These are phyloP conservation scores for Sanchytrium tribonematis DNA, from an alignment of 371 early-diverging fungal species.

Conservation along the genomic window DNA sequence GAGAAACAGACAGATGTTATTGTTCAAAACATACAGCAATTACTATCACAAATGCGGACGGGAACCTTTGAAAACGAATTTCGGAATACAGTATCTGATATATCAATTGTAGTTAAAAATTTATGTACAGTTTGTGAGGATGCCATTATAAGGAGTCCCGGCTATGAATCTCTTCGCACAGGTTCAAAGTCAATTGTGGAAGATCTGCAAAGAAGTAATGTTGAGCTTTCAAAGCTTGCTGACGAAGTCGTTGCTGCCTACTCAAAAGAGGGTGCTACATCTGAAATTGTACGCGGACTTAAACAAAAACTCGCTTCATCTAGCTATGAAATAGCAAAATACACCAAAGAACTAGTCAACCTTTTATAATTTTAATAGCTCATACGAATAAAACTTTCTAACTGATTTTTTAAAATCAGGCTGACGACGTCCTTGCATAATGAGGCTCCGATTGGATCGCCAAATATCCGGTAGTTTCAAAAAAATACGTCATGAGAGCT, in stretches of 20 bases:
- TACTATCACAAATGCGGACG: constrained; percentile 35
- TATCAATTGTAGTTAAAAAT: constrained; percentile 32
- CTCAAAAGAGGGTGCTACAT: constrained; percentile 17
- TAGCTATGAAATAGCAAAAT: constrained; percentile 68
- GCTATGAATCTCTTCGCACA: constrained; percentile 14
- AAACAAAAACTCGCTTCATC: constrained; percentile 63
- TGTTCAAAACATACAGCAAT: constrained; percentile 50
- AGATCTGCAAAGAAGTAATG: constrained; percentile 34
- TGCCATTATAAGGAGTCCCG: constrained; percentile 13
- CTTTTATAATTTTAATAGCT: background rate
- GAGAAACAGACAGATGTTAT: constrained; percentile 58
- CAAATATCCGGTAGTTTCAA: too few relatives aligned
- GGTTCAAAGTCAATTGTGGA: constrained; percentile 23
- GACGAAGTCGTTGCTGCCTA: constrained; percentile 13
- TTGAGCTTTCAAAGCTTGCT: constrained; percentile 34
- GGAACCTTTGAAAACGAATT: constrained; percentile 24
- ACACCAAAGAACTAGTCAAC: constrained; percentile 24
- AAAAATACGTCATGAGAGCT: too few relatives aligned
- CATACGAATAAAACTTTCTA: too few relatives aligned
- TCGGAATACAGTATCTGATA: constrained; percentile 27
- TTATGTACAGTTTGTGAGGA: constrained; percentile 14
- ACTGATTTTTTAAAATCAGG: too few relatives aligned
- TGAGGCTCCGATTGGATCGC: too few relatives aligned
- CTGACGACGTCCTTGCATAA: too few relatives aligned
- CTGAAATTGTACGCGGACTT: constrained; percentile 23